Evolutionary conservation across 257 asterid genomes (phyloP), one percentile per base, ranked within the genome.

Genomic region (Scutellaria minor): DNA sequence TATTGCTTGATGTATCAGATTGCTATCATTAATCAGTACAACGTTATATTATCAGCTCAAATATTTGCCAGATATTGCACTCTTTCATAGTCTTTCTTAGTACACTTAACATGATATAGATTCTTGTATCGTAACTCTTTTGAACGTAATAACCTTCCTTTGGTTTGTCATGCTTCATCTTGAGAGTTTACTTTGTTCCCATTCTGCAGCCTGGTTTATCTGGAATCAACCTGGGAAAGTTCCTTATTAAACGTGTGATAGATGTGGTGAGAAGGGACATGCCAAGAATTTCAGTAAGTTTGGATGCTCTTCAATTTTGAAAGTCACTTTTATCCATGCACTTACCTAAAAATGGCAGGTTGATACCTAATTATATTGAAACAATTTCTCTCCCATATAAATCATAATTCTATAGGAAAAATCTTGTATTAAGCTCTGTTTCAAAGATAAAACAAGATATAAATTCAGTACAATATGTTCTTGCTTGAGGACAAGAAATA

Each of bases 201-300:
- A 61, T 52, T 78, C 53, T 85, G 81, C 92, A 94, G 97, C 97
- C 95, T 73, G 99, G 97, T 76, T 85, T 94, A 78, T 84, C 99
- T 57, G 99, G 97, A 75, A 81, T 94, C 85, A 94, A 94, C 81
- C 85, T 94, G 64, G 97, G 99, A 70, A 94, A 89, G 86, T 89
- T 89, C 79, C 97, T 91, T 40, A 94, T 94, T 42, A 94, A 94
- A 78, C 96, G 97, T 44, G 99, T 91, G 77, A 87, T 94, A 70
- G 97, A 94, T 85, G 82, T 91, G 72, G 97, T 94, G 74, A 89
- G 89, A 79, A 89, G 85, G 75, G 97, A 89, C 84, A 91, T 91
- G 97, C 90, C 91, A 35, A 79, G 59, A 75, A 89, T 94, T 63
- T 80, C 84, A 13, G 99, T 94, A 79, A 89, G 96, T 85, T 61